Conservation (phyloP, 2,329 filamentous ascomycete species). For the Aspergillus sp. region DNA sequence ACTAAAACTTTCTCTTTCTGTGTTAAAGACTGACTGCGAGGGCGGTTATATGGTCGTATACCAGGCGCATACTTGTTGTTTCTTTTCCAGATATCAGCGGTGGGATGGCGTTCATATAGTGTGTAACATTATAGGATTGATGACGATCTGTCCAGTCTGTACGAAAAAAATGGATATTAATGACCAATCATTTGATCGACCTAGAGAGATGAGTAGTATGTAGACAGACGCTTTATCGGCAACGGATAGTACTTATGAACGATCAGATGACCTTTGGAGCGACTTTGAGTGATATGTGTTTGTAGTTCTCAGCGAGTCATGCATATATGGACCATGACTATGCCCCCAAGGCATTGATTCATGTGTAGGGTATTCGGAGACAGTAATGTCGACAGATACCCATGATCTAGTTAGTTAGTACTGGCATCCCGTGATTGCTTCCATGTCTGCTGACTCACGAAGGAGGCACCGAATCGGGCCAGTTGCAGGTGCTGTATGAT, state of each 20-base stretch:
- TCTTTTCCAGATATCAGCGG: slow-evolving; percentile 20
- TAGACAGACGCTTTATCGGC: no score
- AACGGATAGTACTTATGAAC: no score
- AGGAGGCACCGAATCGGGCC: background rate
- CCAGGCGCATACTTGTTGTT: slow-evolving; percentile 12
- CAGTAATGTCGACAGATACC: no score
- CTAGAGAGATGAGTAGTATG: no score
- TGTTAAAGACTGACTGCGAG: slow-evolving; percentile 14
- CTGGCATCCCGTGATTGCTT: background rate
- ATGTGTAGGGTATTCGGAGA: no score
- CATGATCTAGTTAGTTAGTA: no score
- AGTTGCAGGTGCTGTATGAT: background rate
- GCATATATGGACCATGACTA: no score
- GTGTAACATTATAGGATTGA: slow-evolving; percentile 24
- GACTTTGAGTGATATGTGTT: no score
- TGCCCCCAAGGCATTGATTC: no score
- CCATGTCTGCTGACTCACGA: background rate
- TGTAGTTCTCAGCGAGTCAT: no score
- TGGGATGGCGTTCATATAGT: slow-evolving; percentile 29
- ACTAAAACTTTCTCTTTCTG: slow-evolving; percentile 42
- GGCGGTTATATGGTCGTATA: slow-evolving; percentile 8
- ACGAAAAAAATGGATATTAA: slow-evolving; percentile 19
- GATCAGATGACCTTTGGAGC: no score
- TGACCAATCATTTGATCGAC: background rate
- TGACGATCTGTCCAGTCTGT: slow-evolving; percentile 19